Conservation (phyloP, 164 flowering plant species). For the Vitis labrusca region DNA sequence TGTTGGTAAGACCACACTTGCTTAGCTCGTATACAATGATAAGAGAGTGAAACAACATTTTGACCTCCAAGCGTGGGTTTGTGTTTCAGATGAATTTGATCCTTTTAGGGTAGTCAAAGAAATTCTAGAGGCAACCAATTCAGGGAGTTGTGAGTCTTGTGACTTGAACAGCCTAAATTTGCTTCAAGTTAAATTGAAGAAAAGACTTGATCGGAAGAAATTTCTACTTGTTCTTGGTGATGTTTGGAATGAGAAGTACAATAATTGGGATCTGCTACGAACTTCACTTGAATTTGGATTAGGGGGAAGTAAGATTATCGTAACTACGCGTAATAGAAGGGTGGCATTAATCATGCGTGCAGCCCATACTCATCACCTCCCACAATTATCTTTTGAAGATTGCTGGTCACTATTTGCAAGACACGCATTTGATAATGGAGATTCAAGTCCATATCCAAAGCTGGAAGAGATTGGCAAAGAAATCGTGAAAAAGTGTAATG, state of each 20-base stretch:
- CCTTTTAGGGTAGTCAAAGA: too few species aligned
- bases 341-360: neutral
- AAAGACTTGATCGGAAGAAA: too few species aligned
- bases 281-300: neutral
- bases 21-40: too few species aligned
- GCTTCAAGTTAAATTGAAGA: too few species aligned
- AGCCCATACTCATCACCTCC: neutral
- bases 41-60: too few species aligned
- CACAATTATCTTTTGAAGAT: neutral
- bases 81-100: too few species aligned
- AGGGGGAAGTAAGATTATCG: constrained; percentile 3
- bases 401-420: neutral
- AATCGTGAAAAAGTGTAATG: constrained; percentile 8
- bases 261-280: neutral
- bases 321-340: constrained; percentile 1
- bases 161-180: too few species aligned
- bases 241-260: neutral
- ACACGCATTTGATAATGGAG: constrained; percentile 1
- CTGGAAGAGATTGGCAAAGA: constrained; percentile 4
- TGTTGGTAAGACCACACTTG: too few species aligned
- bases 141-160: too few species aligned
- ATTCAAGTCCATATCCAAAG: neutral
- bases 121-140: too few species aligned
- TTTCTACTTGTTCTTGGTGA: too few species aligned
- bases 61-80: too few species aligned